Evolutionary conservation across 2,329 filamentous ascomycete species (phyloP).

Genomic region (Diaporthe citrichinensis): DNA sequence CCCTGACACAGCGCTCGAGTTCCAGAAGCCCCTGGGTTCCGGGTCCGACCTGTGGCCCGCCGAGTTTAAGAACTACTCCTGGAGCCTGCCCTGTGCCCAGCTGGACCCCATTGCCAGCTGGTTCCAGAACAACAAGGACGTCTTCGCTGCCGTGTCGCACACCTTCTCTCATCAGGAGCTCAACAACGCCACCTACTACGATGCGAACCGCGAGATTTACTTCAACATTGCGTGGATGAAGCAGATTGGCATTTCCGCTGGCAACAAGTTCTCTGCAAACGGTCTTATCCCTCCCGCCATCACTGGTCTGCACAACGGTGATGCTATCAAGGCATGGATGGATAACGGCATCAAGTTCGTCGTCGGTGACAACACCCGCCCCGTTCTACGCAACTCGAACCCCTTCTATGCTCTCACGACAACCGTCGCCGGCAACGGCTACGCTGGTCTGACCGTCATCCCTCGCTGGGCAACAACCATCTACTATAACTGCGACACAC

Average conservation of each 20-base stretch:
- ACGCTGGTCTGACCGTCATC: conserved; percentile 68
- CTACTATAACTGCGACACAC: conserved; percentile 74
- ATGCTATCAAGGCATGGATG: conserved; percentile 71
- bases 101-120: conserved; percentile 66
- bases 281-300: conserved; percentile 75
- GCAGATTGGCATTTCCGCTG: conserved; percentile 63
- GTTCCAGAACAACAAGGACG: conserved; percentile 69
- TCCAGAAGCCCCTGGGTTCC: conserved; percentile 62
- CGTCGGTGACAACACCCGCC: conserved; percentile 75
- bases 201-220: conserved; percentile 69
- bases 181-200: conserved; percentile 72
- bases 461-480: conserved; percentile 74
- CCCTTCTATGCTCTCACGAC: conserved; percentile 69
- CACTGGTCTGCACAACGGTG: conserved; percentile 75
- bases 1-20: conserved; percentile 61
- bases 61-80: conserved; percentile 65
- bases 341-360: conserved; percentile 72
- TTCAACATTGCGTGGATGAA: conserved; percentile 73
- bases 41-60: conserved; percentile 64
- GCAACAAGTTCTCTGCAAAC: conserved; percentile 62
- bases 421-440: conserved; percentile 64
- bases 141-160: conserved; percentile 72
- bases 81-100: conserved; percentile 63
- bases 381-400: conserved; percentile 66
- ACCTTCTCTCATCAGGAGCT: conserved; percentile 73